Base-by-base conservation (phyloP, 805 yeast species). In the Yamadazyma insecticola region DNA sequence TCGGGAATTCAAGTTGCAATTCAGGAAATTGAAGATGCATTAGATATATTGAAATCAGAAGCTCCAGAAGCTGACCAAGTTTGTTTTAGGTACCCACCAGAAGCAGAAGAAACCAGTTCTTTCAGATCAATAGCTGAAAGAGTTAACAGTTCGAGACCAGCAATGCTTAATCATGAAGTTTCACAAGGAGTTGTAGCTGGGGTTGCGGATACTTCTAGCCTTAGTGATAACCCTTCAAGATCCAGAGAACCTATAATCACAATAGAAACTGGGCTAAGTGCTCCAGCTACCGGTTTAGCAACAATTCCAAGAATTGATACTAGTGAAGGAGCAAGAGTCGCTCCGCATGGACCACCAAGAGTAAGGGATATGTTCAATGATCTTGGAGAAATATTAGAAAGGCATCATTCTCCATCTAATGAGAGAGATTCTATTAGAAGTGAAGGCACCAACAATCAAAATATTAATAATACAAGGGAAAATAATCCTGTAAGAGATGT, bases 381-480 rank as follows among this genome's bases (percentile, higher is more conserved):
- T 6, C 24, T 8, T 6, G 24, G 24, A 22, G 22, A 19, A 55
- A 4, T 78, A 66, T 36, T 81, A 69, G 3, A 92, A 83, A 3
- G 77, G 55, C 32, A 70, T 74, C 23, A 81, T 70, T 16, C 25
- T 13, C n/a, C 28, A 11, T 9, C 15, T 16, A 11, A 12, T 13
- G 26, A 11, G 26, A 15, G 6, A 7, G 28, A 6, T 8, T n/a
- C 15, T 9, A 9, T n/a, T 16, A 12, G 6, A 9, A 11, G 28
- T 6, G 28, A 10, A 15, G 10, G 7, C 21, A 6, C 9, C 8
- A 16, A 18, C 9, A 9, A 8, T 12, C 5, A 5, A 6, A 16
- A 26, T 13, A 4, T 5, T 23, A 16, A 23, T 16, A 6, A 11
- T 16, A 16, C 14, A 10, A 10, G 16, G 4, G 11, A 27, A 6